These are phyloP conservation scores for Hamiltosporidium tvaerminnensis DNA, from an alignment of 371 early-diverging fungal species.

Conservation along the genomic window DNA sequence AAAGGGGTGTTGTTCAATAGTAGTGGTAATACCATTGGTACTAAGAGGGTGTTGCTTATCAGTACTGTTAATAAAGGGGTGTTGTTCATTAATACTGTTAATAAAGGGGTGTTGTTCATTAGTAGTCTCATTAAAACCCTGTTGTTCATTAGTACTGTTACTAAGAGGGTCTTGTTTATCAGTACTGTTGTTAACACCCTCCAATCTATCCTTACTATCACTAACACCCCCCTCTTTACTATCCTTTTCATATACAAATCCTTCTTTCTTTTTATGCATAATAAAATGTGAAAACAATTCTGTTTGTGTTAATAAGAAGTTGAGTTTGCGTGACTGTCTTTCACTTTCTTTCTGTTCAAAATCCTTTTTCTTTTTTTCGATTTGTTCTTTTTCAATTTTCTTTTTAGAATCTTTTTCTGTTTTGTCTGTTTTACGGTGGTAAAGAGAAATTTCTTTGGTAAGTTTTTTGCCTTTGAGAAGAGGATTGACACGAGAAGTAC, in stretches of 20 bases:
- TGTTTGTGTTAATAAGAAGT: slow-evolving; percentile 81
- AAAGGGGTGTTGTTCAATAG: background rate
- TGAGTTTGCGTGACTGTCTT: slow-evolving; percentile 75
- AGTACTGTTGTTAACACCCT: no score
- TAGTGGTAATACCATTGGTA: slow-evolving; percentile 1
- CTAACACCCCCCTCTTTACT: background rate
- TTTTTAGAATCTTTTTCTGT: slow-evolving; percentile 4
- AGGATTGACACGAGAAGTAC: slow-evolving; percentile 48
- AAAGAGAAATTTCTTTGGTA: slow-evolving; percentile 28
- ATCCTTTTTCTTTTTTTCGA: slow-evolving; percentile 63
- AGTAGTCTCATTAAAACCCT: slow-evolving; percentile 50
- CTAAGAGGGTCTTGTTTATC: background rate
- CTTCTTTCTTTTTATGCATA: slow-evolving; percentile 47
- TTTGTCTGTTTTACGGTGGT: slow-evolving; percentile 33
- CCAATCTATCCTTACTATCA: background rate
- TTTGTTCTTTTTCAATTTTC: slow-evolving; percentile 61
- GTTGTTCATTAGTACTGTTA: background rate
- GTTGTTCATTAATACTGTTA: slow-evolving; percentile 9
- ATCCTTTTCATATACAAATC: slow-evolving; percentile 3
- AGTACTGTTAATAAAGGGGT: background rate
- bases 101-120: slow-evolving; percentile 28
- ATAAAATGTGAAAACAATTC: slow-evolving; percentile 88
- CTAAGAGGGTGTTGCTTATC: background rate
- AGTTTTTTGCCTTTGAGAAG: slow-evolving; percentile 45
- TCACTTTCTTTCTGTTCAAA: slow-evolving; percentile 71